These are phyloP conservation scores for Cydonia oblonga DNA, from an alignment of 331 rosid genomes.

Conservation along the genomic window DNA sequence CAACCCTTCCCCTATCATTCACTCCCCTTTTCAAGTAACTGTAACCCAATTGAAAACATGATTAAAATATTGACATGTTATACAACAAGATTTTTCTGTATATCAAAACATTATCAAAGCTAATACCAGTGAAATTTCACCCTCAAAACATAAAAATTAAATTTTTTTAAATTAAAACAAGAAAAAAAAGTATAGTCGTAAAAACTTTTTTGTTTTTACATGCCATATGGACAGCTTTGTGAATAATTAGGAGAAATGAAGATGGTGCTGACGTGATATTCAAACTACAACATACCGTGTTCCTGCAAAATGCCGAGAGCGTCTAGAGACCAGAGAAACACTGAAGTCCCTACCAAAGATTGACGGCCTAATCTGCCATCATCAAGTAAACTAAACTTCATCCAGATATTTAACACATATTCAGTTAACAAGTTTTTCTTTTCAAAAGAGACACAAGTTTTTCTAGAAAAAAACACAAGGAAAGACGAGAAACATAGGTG, in stretches of 20 bases:
- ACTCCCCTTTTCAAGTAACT: conserved; percentile 97
- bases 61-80: neutral
- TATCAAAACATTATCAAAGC: neutral
- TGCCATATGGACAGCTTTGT: neutral
- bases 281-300: conserved; percentile 55
- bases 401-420: neutral
- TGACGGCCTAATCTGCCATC: conserved; percentile 66
- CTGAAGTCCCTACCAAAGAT: conserved; percentile 91
- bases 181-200: neutral
- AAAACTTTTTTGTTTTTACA: neutral
- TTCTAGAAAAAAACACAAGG: neutral
- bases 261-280: neutral
- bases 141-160: neutral
- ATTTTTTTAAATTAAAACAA: neutral
- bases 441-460: neutral
- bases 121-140: neutral
- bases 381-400: conserved; percentile 11
- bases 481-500: neutral
- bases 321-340: conserved; percentile 74
- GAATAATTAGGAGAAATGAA: neutral
- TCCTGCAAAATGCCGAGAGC: conserved; percentile 98
- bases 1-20: conserved; percentile 94
- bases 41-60: conserved; percentile 12
- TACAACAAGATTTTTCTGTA: neutral
- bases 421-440: neutral